Evolutionary conservation across 169 alveolate species (phyloP), one percentile per base, ranked within the genome.

Genomic region (Plasmodium inui): DNA sequence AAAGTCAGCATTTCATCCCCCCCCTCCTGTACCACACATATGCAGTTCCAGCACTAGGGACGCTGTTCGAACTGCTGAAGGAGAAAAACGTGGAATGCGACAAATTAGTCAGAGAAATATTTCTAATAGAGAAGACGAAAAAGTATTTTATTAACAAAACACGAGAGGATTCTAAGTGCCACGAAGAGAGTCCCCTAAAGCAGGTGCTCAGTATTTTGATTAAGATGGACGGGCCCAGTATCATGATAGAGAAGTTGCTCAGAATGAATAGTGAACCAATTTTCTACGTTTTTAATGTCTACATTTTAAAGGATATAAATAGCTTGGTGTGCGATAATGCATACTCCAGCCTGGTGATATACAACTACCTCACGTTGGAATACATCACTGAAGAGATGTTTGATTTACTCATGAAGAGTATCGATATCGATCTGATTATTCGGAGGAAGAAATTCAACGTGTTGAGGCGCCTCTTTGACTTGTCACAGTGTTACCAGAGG

Each of bases 381-480:
- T 46, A 82, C 57, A 82, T 91, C 30, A 81, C 95, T 2, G 92
- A 71, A 41, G 95, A 91, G 84, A 91, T 91, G 95, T 91, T 81
- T 22, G 95, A 91, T n/a, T 72, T 91, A 53, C 41, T 91, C 28
- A 82, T 91, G 28, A 80, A 91, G 39, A 34, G 70, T 50, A 19
- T 91, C 8, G 73, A 91, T 17, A 55, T 91, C 10, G 82, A 46
- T 5, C 6, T 61, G 26, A 46, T 91, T 19, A 91, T 91, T 9
- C 46, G 84, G 3, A 44, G 61, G 37, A 80, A 82, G 74, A 91
- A 82, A 32, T 91, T 57, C 76, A 91, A 44, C 37, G 50, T 91
- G 10, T 9, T 91, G 57, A 74, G 84, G 61, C 26, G 92, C 2
- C 44, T 91, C 4, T 91, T 91, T 19, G 83, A 81, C 61, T 82